phyloP scores from a whole-genome alignment of 768 basidiomycete species.

The Tephrocybe sp. region DNA sequence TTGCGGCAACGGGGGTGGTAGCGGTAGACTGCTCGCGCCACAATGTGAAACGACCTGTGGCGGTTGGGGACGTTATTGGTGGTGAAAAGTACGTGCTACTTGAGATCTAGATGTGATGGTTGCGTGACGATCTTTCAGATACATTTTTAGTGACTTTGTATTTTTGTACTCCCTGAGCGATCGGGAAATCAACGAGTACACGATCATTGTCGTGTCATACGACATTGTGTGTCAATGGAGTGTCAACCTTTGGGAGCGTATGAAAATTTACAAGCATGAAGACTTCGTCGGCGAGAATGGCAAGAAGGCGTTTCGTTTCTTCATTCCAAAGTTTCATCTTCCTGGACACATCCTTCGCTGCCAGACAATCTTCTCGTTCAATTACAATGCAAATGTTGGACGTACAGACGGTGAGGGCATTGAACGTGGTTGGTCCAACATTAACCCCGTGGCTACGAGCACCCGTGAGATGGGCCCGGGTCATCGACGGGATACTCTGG shows the following conservation, averaged over 20 bases:
- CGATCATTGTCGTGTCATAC: constrained; percentile 24
- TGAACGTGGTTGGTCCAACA: constrained; percentile 27
- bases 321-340: constrained; percentile 26
- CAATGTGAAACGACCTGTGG: constrained; percentile 4
- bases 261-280: too few species aligned
- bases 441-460: constrained; percentile 23
- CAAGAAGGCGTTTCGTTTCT: constrained; percentile 6
- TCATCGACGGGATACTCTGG: constrained; percentile 20
- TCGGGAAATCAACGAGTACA: too few species aligned
- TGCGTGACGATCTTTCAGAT: background rate
- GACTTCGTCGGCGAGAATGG: background rate
- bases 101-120: too few species aligned
- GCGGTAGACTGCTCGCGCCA: constrained; percentile 6
- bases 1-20: constrained; percentile 2
- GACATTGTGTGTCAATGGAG: constrained; percentile 33
- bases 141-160: constrained; percentile 23
- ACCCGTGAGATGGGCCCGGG: constrained; percentile 36
- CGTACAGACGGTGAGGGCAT: constrained; percentile 31
- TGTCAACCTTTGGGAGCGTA: constrained; percentile 14
- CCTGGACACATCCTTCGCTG: constrained; percentile 22
- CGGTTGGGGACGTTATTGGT: constrained; percentile 3
- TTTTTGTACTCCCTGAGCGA: too few species aligned
- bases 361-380: constrained; percentile 20
- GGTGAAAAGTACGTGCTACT: constrained; percentile 20
- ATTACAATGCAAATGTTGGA: constrained; percentile 18